These are phyloP conservation scores for Thuja plicata DNA, from an alignment of 83 land plant species.

Conservation along the genomic window DNA sequence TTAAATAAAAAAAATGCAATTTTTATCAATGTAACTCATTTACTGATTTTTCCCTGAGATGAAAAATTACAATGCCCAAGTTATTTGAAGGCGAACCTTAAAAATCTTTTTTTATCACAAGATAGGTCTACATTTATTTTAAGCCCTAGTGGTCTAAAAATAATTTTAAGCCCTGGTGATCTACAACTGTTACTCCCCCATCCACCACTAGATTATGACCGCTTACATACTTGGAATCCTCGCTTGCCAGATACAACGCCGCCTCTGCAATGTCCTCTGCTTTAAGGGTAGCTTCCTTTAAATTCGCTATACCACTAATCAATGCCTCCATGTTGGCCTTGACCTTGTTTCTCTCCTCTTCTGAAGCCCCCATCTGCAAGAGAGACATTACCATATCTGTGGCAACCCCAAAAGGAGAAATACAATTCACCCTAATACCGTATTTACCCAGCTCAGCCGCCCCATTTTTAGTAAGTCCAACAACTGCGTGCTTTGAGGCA, in stretches of 20 bases:
- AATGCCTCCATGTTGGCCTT: background rate
- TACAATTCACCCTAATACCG: slow-evolving; percentile 60
- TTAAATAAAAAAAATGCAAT: no score
- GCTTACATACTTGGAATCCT: slow-evolving; percentile 23
- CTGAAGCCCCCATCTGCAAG: background rate
- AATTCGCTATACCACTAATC: background rate
- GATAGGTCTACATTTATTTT: no score
- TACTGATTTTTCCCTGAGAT: no score
- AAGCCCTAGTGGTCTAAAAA: no score
- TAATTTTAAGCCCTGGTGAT: background rate
- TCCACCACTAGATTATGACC: slow-evolving; percentile 32
- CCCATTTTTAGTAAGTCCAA: slow-evolving; percentile 43
- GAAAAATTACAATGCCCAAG: no score
- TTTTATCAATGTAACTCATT: no score
- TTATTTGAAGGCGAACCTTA: no score
- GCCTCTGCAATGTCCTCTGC: slow-evolving; percentile 28
- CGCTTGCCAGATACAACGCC: slow-evolving; percentile 20
- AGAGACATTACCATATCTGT: slow-evolving; percentile 25
- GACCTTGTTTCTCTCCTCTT: background rate
- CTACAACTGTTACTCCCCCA: slow-evolving; percentile 25
- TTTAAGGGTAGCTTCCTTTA: slow-evolving; percentile 18
- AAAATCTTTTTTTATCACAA: no score
- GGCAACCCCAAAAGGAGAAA: slow-evolving; percentile 53
- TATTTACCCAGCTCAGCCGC: slow-evolving; percentile 53
- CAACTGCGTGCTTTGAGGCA: slow-evolving; percentile 47